phyloP scores from a whole-genome alignment of 257 asterid genomes.

The Lycium ferocissimum region DNA sequence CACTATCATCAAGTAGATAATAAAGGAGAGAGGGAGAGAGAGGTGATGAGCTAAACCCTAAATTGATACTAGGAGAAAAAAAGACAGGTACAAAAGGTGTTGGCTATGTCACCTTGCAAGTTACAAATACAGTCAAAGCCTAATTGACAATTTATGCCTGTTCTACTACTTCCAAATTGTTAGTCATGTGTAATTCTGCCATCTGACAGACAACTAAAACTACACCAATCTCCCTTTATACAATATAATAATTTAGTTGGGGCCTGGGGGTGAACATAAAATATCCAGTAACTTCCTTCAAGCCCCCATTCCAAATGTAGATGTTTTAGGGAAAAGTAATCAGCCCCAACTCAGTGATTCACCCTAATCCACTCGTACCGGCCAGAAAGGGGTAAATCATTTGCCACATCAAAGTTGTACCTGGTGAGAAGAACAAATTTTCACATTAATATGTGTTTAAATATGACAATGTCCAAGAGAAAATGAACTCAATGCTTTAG shows the following conservation, averaged over 20 bases:
- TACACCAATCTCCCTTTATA: slow-evolving; percentile 13
- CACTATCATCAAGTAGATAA: background rate
- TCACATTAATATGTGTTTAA: background rate
- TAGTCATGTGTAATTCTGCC: slow-evolving; percentile 23
- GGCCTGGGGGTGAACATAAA: background rate
- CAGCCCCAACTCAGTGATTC: slow-evolving; percentile 33
- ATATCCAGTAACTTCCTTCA: slow-evolving; percentile 5
- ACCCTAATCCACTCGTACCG: slow-evolving; percentile 77
- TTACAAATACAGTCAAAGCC: slow-evolving; percentile 19
- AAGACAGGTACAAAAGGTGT: background rate
- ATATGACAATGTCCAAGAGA: background rate
- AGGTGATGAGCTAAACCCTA: slow-evolving; percentile 37
- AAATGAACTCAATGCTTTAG: background rate
- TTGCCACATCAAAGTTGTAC: slow-evolving; percentile 68
- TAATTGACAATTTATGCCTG: slow-evolving; percentile 22
- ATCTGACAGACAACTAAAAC: slow-evolving; percentile 28
- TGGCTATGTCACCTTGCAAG: slow-evolving; percentile 28
- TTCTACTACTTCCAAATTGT: slow-evolving; percentile 26
- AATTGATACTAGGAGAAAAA: background rate
- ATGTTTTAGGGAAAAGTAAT: background rate
- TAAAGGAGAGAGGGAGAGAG: background rate
- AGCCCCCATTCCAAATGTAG: background rate
- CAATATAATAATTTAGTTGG: background rate
- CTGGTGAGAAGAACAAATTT: slow-evolving; percentile 45
- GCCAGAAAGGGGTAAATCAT: slow-evolving; percentile 67